Conservation (phyloP, 1,284 basidiomycete genomes). For the Melampsora americana region DNA sequence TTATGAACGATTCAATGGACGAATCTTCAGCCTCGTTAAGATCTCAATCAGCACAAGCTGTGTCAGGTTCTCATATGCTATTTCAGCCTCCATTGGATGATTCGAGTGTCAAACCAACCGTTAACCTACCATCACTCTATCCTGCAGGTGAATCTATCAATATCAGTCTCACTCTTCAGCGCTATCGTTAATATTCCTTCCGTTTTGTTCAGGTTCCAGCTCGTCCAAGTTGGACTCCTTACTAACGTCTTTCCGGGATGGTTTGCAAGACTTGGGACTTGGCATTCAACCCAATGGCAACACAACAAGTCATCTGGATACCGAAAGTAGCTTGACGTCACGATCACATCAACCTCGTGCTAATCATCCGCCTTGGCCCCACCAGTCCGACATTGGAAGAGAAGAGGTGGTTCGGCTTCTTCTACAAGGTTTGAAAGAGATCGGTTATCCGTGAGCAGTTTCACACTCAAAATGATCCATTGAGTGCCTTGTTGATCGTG, state of each 20-base stretch:
- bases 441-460: conserved; percentile 78
- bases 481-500: not conserved
- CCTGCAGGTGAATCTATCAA: not conserved
- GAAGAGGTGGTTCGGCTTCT: conserved; percentile 88
- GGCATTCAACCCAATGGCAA: not conserved
- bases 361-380: conserved; percentile 25
- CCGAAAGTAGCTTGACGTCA: not conserved
- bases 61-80: not conserved
- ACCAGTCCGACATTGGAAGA: conserved; percentile 62
- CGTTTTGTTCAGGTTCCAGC: not conserved
- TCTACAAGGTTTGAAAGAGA: conserved; percentile 83
- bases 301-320: not conserved
- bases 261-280: not conserved
- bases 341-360: conserved; percentile 8
- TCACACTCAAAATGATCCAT: not conserved
- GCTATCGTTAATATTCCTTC: not conserved
- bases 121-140: not conserved
- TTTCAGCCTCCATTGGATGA: not conserved
- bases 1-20: not conserved
- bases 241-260: conserved; percentile 8
- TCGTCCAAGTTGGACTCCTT: not conserved
- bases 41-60: not conserved
- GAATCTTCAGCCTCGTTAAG: not conserved
- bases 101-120: not conserved
- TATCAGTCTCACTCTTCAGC: not conserved